A percentile compares a stretch with the other conserved stretches of the same genome.
Evolutionary conservation across 2,329 filamentous ascomycete genomes (phyloP).

Genomic region (Claviceps sp.): DNA sequence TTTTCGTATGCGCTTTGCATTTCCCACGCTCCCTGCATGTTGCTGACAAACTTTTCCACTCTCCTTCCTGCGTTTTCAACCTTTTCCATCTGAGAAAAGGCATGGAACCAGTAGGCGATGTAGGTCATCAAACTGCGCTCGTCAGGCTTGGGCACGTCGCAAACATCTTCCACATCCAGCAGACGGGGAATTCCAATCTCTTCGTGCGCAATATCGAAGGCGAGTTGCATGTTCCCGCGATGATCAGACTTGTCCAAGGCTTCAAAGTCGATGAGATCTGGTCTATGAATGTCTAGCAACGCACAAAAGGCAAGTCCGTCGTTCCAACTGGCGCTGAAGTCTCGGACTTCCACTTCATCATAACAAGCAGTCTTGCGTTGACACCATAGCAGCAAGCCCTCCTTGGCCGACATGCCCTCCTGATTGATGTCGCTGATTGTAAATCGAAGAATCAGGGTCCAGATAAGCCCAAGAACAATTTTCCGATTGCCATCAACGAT

Average conservation of each 20-base stretch:
- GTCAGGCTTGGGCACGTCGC: conserved; percentile 89
- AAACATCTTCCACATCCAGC: conserved; percentile 95
- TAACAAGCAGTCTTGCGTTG: conserved; percentile 98
- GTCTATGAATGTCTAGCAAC: conserved; percentile 88
- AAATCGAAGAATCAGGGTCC: conserved; percentile 94
- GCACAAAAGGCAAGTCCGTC: conserved; percentile 95
- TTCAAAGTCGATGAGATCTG: conserved; percentile 95
- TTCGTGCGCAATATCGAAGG: conserved; percentile 89
- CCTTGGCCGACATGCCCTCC: conserved; percentile 94
- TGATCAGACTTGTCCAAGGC: conserved; percentile 88
- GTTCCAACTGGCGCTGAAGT: conserved; percentile 96
- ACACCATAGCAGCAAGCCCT: conserved; percentile 90
- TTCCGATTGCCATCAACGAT: conserved; percentile 96
- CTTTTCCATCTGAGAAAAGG: conserved; percentile 97
- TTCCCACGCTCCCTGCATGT: conserved; percentile 98
- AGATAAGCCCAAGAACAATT: conserved; percentile 93
- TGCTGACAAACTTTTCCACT: conserved; percentile 96
- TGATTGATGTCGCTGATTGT: conserved; percentile 98
- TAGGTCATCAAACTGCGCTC: conserved; percentile 98
- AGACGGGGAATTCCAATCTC: conserved; percentile 95
- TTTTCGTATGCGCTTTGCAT: conserved; percentile 96
- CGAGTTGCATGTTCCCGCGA: conserved; percentile 92
- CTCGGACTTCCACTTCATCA: conserved; percentile 86
- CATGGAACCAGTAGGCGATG: conserved; percentile 99
- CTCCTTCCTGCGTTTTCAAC: conserved; percentile 93